phyloP scores from a whole-genome alignment of 2,329 filamentous ascomycete genomes.

The Hypomyces perniciosus region DNA sequence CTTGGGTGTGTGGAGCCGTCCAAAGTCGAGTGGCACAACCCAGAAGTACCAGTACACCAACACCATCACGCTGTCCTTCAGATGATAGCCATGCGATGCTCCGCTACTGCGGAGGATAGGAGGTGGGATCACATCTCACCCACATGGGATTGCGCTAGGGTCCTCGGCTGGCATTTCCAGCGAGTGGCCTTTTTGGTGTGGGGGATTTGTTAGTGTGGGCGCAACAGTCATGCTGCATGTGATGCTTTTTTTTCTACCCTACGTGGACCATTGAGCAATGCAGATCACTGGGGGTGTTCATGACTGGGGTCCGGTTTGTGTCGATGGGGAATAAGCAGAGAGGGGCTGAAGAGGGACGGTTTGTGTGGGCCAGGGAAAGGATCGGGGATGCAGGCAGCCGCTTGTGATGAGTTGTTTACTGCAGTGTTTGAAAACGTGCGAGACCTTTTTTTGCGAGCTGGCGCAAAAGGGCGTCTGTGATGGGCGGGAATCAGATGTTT shows the following conservation, averaged over 20 bases:
- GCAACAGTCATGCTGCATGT: conserved; percentile 10
- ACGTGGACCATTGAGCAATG: conserved; percentile 8
- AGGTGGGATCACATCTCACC: conserved; percentile 9
- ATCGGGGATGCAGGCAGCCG: no score
- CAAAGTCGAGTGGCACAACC: background rate
- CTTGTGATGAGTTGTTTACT: no score
- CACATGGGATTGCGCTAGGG: background rate
- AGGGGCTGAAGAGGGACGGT: background rate
- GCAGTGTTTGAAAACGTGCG: no score
- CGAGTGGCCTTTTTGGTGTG: background rate
- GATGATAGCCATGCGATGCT: background rate
- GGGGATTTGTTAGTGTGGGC: background rate
- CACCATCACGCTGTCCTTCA: conserved; percentile 5
- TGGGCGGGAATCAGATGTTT: no score
- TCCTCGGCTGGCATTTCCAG: no score
- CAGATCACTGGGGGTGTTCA: conserved; percentile 5
- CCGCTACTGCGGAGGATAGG: background rate
- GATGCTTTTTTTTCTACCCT: conserved; percentile 10
- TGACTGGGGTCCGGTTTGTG: background rate
- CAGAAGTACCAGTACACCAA: conserved; percentile 11
- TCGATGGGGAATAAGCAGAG: background rate
- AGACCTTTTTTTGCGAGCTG: no score
- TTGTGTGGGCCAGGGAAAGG: no score
- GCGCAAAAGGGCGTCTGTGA: no score
- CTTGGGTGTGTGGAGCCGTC: conserved; percentile 4